Base-by-base conservation (phyloP, 768 basidiomycete species). In the Leccinum olivaceopallidum region DNA sequence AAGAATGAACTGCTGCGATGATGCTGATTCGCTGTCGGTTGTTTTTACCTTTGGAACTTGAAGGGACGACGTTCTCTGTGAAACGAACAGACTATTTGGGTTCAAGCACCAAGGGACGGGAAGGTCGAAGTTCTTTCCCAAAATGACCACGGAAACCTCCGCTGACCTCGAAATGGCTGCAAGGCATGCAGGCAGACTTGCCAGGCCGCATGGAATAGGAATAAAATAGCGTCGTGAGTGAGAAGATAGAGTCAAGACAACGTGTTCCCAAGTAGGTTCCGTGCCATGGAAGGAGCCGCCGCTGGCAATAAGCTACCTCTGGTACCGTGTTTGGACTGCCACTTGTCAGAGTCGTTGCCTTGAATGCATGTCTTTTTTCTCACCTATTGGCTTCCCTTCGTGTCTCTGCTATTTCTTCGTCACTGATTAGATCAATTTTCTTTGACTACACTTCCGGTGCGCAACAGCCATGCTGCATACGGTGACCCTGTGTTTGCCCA, bases 11-110 rank as follows among this genome's bases (percentile, higher is more conserved):
- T n/a, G 30, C 28, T n/a, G 44, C 52, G 44, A 34, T 37, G 56
- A 47, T 4, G 47, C 44, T 53, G 56, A 60, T 60, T 55, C 60
- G 53, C 22, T 36, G 48, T 47, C 52, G 48, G 26, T 30, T 26
- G 56, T 52, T 47, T 14, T 6, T 22, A 8, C 24, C 36, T 32
- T 32, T 24, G 58, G 32, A 39, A 53, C 51, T 44, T 18, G 16
- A 53, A 60, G 55, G 24, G 48, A 24, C 53, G 30, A 18, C 44
- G 12, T 32, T 16, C 32, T 50, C 26, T 53, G 30, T 47, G 58
- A 61, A 53, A 53, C 20, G 39, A 42, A 39, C 16, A 55, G 32
- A 52, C 14, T 32, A 39, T 32, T 34, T 44, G 56, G 28, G 26
- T 52, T 34, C 30, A 30, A 30, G 49, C 47, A 52, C 24, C 5